Evolutionary conservation across 1,139 yeast species (phyloP), one percentile per base, ranked within the genome.

Genomic region (Blastobotrys elegans): DNA sequence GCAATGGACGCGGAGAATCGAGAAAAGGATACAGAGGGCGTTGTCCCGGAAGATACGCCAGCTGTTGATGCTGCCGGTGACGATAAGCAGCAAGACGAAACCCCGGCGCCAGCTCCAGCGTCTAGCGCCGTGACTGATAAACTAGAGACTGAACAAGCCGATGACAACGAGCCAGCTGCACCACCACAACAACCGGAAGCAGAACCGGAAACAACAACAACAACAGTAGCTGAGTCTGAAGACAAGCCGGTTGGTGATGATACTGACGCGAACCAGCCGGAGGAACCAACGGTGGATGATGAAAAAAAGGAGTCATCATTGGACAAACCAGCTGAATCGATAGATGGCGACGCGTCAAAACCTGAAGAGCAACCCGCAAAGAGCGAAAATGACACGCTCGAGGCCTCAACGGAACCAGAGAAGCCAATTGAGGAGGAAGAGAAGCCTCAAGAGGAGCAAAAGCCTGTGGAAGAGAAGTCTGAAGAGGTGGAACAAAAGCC

Each of bases 1-100:
- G 16, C 37, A 8, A 33, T 33, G 37, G 37, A 33, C 37, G 37
- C 37, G 37, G 37, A 33, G 18, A 33, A 33, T 16, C 21, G 24
- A 33, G 37, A 33, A 17, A 33, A 33, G 21, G 11, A 32, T 6
- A 10, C 5, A 10, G 27, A 24, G 27, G 8, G 8, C 5, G 27
- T 24, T 24, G 27, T 24, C 10, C 10, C 27, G 27, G 27, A 5
- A 24, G 27, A 24, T 5, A 10, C 5, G 27, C n/a, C n/a, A n/a
- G n/a, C n/a, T n/a, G n/a, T n/a, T n/a, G n/a, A n/a, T n/a, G n/a
- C n/a, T n/a, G n/a, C n/a, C n/a, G n/a, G n/a, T n/a, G n/a, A n/a
- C n/a, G n/a, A n/a, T n/a, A n/a, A n/a, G n/a, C n/a, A n/a, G n/a
- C n/a, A n/a, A n/a, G n/a, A n/a, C n/a, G n/a, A n/a, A n/a, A n/a